phyloP scores from a whole-genome alignment of 768 basidiomycete genomes.

The Phanerochaete carnosa region DNA sequence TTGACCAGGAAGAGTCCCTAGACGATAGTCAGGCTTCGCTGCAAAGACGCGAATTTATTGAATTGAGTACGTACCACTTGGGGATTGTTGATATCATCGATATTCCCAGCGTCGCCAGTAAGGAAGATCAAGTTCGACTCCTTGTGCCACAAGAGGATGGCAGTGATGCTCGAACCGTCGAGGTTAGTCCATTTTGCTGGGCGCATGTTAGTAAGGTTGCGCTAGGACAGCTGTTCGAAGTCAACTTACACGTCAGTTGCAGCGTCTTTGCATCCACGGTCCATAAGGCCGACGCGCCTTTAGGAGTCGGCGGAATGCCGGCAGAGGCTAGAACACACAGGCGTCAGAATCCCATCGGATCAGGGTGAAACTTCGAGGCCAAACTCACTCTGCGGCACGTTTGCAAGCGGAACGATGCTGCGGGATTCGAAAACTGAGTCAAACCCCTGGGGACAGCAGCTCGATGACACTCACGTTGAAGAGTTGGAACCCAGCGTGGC shows the following conservation, averaged over 20 bases:
- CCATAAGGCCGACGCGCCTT: constrained; percentile 48
- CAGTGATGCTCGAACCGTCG: constrained; percentile 36
- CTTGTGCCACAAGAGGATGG: constrained; percentile 38
- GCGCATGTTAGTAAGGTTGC: neutral
- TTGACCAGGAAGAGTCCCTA: constrained; percentile 13
- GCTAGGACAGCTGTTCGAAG: neutral
- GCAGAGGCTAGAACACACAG: constrained; percentile 26
- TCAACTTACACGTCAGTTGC: constrained; percentile 36
- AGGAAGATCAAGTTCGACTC: constrained; percentile 41
- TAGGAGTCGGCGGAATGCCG: constrained; percentile 24
- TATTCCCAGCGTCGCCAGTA: constrained; percentile 39
- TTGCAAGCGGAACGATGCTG: neutral
- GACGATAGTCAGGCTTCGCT: neutral
- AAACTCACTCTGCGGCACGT: constrained; percentile 1
- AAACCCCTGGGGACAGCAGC: neutral
- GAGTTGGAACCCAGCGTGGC: constrained; percentile 15
- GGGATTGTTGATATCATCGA: constrained; percentile 26
- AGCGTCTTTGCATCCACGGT: constrained; percentile 33
- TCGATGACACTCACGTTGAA: constrained; percentile 1
- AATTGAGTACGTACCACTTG: constrained; percentile 1
- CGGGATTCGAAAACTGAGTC: neutral
- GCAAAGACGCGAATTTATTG: neutral
- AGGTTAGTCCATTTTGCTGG: constrained; percentile 46
- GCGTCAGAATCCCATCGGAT: neutral
- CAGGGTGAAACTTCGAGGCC: constrained; percentile 16